A percentile compares a stretch with the other conserved stretches of the same genome.
Conservation (phyloP, 2,329 filamentous ascomycete species). For the Sporothrix brasiliensis region DNA sequence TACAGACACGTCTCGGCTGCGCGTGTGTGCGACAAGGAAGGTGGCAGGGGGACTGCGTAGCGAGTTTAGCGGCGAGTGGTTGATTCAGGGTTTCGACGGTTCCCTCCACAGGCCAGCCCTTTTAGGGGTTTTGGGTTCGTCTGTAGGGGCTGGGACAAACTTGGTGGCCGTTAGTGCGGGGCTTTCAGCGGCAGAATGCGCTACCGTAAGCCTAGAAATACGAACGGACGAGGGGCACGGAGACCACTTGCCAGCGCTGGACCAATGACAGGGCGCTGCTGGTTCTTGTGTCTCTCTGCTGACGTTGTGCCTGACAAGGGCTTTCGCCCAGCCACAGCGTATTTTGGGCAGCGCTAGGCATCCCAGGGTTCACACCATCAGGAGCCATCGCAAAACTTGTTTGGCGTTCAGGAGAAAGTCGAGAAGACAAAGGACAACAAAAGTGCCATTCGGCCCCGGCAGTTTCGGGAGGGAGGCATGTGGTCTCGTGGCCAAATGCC, state of each 20-base stretch:
- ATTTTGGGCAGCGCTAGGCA: background rate
- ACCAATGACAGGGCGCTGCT: constrained; percentile 12
- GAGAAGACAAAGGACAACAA: background rate
- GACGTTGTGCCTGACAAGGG: constrained; percentile 7
- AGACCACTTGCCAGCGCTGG: background rate
- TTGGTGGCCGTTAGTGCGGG: background rate
- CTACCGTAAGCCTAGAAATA: constrained; percentile 4
- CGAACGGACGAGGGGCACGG: constrained; percentile 13
- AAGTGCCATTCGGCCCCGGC: background rate
- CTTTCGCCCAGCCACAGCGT: constrained; percentile 8
- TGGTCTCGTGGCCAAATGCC: background rate
- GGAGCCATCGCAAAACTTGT: no score
- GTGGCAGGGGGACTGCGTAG: background rate
- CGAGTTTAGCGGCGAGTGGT: constrained; percentile 10
- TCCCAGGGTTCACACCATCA: background rate
- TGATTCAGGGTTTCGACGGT: background rate
- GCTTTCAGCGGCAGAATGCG: constrained; percentile 1
- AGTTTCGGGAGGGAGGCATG: constrained; percentile 10
- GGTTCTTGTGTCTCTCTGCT: background rate
- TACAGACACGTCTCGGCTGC: constrained; percentile 29
- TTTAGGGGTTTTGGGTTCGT: background rate
- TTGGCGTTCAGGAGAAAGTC: no score
- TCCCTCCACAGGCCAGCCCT: background rate
- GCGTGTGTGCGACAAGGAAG: constrained; percentile 28
- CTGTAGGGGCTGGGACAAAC: background rate